These are phyloP conservation scores for Moesziomyces parantarcticus DNA, from an alignment of 1,284 basidiomycete genomes.

Conservation along the genomic window DNA sequence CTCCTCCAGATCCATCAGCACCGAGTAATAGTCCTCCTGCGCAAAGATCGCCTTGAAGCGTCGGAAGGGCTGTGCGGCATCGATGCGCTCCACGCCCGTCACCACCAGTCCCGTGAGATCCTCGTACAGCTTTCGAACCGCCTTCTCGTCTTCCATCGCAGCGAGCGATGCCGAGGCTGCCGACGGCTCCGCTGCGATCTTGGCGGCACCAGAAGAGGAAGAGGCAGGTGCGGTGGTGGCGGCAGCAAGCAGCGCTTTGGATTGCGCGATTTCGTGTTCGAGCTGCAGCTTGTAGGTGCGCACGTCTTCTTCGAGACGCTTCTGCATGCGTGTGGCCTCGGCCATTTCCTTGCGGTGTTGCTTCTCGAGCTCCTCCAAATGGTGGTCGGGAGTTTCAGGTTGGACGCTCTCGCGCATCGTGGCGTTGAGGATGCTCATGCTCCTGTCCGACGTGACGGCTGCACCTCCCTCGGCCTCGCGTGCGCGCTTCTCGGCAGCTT, in stretches of 20 bases:
- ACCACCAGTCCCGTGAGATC: constrained; percentile 64
- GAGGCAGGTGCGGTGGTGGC: constrained; percentile 6
- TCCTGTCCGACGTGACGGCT: constrained; percentile 16
- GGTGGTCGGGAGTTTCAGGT: constrained; percentile 14
- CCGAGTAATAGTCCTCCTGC: constrained; percentile 57
- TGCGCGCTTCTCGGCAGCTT: constrained; percentile 43
- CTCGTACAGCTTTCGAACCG: constrained; percentile 64
- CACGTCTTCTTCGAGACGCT: constrained; percentile 42
- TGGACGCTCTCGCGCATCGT: constrained; percentile 33
- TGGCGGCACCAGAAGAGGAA: neutral
- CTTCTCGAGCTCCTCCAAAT: constrained; percentile 33
- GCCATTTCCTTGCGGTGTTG: constrained; percentile 33
- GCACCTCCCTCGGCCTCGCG: constrained; percentile 20
- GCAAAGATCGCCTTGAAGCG: constrained; percentile 60
- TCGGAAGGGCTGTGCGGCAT: constrained; percentile 13
- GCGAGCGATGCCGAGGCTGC: constrained; percentile 20
- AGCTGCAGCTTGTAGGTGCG: constrained; percentile 39
- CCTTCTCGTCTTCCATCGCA: constrained; percentile 50
- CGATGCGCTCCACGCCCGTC: constrained; percentile 47
- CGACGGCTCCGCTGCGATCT: neutral
- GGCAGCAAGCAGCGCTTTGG: constrained; percentile 31
- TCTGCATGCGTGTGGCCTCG: constrained; percentile 20
- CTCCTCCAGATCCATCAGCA: constrained; percentile 62
- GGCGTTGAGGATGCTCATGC: constrained; percentile 39
- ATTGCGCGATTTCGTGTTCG: constrained; percentile 47